Conservation (phyloP, 306 rosid genomes). For the Echinosophora koreensis region DNA sequence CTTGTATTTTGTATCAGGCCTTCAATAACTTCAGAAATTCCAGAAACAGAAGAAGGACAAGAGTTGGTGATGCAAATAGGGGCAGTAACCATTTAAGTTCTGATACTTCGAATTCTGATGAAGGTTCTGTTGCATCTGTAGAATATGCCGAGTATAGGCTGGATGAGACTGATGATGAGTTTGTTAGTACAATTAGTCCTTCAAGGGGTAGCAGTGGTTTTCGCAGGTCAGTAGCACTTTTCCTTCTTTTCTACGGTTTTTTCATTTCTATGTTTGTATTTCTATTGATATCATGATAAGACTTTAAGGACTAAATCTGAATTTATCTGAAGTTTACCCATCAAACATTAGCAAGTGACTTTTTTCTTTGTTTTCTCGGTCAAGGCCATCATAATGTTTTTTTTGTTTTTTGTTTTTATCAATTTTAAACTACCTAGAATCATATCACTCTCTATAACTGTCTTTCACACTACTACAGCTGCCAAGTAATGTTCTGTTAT, state of each 20-base stretch:
- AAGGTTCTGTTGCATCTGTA: constrained; percentile 74
- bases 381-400: neutral
- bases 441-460: too few species aligned
- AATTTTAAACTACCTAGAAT: too few species aligned
- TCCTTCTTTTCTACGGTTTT: constrained; percentile 4
- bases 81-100: constrained; percentile 64
- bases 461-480: too few species aligned
- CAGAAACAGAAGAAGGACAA: constrained; percentile 77
- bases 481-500: too few species aligned
- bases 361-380: neutral
- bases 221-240: constrained; percentile 62
- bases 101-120: constrained; percentile 76
- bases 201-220: constrained; percentile 66
- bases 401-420: too few species aligned
- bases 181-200: constrained; percentile 56
- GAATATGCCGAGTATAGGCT: constrained; percentile 68
- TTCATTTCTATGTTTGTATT: constrained; percentile 16
- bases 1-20: constrained; percentile 84
- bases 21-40: constrained; percentile 78
- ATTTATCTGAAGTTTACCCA: constrained; percentile 1
- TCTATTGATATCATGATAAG: neutral
- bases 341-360: neutral
- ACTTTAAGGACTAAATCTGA: neutral
- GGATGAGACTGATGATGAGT: constrained; percentile 77
- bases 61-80: constrained; percentile 68